Conservation (phyloP, 768 basidiomycete species). For the Rhizopogon roseolus region DNA sequence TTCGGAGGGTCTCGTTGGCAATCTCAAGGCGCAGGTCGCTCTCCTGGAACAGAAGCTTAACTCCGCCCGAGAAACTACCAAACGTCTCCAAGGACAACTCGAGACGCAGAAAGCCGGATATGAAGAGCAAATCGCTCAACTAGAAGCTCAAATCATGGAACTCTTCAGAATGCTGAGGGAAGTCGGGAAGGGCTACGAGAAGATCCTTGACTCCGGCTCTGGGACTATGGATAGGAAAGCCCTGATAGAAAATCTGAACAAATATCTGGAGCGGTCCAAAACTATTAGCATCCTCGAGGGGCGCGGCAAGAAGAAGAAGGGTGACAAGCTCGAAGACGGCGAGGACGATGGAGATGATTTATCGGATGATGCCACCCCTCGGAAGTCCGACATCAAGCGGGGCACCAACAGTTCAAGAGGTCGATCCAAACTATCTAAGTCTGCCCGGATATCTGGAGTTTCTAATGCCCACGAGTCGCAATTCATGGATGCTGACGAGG, state of each 20-base stretch:
- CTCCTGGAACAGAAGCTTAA: constrained; percentile 74
- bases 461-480: constrained; percentile 65
- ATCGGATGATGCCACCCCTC: constrained; percentile 49
- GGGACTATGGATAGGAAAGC: constrained; percentile 73
- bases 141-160: constrained; percentile 91
- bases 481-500: constrained; percentile 88
- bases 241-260: constrained; percentile 76
- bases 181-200: constrained; percentile 70
- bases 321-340: constrained; percentile 19
- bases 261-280: constrained; percentile 75
- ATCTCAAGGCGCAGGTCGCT: constrained; percentile 65
- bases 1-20: constrained; percentile 79
- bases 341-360: constrained; percentile 26
- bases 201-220: constrained; percentile 58
- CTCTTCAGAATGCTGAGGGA: constrained; percentile 92
- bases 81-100: constrained; percentile 71
- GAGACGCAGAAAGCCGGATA: constrained; percentile 73
- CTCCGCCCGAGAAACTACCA: constrained; percentile 74
- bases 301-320: constrained; percentile 30
- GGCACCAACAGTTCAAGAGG: constrained; percentile 27
- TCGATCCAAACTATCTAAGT: constrained; percentile 24
- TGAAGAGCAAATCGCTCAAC: constrained; percentile 81
- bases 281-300: constrained; percentile 88
- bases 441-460: constrained; percentile 34
- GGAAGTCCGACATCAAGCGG: constrained; percentile 44